phyloP scores from a whole-genome alignment of 1,139 yeast genomes.

The Spencermartinsiella ligniputridi region DNA sequence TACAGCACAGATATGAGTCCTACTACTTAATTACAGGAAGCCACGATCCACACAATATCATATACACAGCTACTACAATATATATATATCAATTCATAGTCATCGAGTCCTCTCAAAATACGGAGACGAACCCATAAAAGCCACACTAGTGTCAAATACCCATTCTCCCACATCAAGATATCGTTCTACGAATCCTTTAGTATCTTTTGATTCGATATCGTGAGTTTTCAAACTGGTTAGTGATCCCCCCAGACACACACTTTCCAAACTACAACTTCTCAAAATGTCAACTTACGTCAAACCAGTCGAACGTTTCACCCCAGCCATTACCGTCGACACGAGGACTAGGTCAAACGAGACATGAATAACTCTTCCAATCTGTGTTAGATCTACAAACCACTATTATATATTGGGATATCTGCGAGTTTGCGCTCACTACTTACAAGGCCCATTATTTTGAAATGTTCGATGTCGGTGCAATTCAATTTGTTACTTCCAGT shows the following conservation, averaged over 20 bases:
- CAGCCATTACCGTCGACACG: constrained; percentile 81
- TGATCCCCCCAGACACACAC: background rate
- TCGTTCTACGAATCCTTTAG: constrained; percentile 55
- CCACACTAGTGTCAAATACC: constrained; percentile 67
- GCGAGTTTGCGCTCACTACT: no score
- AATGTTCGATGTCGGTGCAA: no score
- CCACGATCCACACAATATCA: no score
- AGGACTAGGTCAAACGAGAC: constrained; percentile 67
- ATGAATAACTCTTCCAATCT: constrained; percentile 46
- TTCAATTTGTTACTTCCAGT: no score
- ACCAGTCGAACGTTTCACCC: constrained; percentile 85
- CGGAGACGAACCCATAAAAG: constrained; percentile 64
- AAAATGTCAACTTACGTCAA: constrained; percentile 43
- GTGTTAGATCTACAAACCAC: no score
- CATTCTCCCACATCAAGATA: constrained; percentile 86
- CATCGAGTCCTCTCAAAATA: constrained; percentile 56
- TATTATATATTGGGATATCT: no score
- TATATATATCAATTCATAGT: no score
- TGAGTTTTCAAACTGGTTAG: constrained; percentile 31
- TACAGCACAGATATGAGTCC: no score
- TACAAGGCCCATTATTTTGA: no score
- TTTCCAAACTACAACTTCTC: background rate
- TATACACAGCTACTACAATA: no score
- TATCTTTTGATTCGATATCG: constrained; percentile 42
- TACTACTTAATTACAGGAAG: no score